Conservation (phyloP, 2,329 filamentous ascomycete species). For the Myriangium duriaei region DNA sequence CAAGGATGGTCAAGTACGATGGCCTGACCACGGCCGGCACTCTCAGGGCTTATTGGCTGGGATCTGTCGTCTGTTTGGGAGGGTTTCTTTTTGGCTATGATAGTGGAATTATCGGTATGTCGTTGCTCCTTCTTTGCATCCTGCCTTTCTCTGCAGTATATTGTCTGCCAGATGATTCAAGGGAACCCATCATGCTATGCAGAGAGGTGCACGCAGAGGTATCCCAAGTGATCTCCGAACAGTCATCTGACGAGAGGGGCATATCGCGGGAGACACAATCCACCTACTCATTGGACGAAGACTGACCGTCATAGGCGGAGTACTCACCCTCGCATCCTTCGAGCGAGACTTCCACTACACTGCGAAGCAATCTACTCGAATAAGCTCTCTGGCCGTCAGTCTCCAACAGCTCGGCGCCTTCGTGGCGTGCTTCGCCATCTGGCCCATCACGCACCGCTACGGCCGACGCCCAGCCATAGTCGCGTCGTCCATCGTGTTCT, state of each 20-base stretch:
- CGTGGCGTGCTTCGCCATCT: slow-evolving; percentile 38
- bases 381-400: slow-evolving; percentile 36
- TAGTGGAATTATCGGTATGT: slow-evolving; percentile 30
- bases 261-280: slow-evolving; percentile 1
- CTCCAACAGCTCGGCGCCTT: slow-evolving; percentile 43
- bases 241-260: no score
- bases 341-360: slow-evolving; percentile 31
- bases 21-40: slow-evolving; percentile 20
- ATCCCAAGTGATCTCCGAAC: no score
- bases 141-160: no score
- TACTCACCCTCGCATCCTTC: slow-evolving; percentile 34
- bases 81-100: slow-evolving; percentile 38
- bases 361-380: slow-evolving; percentile 25
- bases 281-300: no score
- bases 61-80: slow-evolving; percentile 39
- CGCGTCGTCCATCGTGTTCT: slow-evolving; percentile 31
- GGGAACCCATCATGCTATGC: no score
- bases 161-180: no score
- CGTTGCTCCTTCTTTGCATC: slow-evolving; percentile 1
- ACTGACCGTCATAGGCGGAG: slow-evolving; percentile 25
- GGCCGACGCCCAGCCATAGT: slow-evolving; percentile 36
- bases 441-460: slow-evolving; percentile 34
- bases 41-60: slow-evolving; percentile 40
- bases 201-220: no score
- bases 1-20: background rate